Evolutionary conservation across 257 asterid genomes (phyloP).

Genomic region (Solanum paucissectum): DNA sequence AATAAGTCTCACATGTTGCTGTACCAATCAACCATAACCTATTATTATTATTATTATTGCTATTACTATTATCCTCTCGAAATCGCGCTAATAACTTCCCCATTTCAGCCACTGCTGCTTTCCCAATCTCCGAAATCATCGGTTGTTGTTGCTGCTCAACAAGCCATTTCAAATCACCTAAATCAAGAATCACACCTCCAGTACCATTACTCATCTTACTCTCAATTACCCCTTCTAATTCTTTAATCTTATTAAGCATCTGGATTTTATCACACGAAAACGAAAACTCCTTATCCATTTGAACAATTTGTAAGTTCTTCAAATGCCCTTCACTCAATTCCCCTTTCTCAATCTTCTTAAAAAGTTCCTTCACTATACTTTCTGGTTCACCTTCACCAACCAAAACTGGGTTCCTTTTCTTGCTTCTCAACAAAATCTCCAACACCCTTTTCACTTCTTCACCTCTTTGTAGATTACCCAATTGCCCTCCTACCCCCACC

Average conservation of each 20-base stretch:
- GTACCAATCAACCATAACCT: slow-evolving; percentile 85
- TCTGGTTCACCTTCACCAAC: slow-evolving; percentile 80
- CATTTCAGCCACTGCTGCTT: slow-evolving; percentile 58
- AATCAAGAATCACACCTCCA: slow-evolving; percentile 68
- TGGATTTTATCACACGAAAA: slow-evolving; percentile 21
- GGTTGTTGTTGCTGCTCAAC: slow-evolving; percentile 61
- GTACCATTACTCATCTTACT: slow-evolving; percentile 15
- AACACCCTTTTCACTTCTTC: slow-evolving; percentile 58
- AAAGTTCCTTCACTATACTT: slow-evolving; percentile 52
- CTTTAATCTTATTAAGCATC: slow-evolving; percentile 39
- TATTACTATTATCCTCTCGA: slow-evolving; percentile 4
- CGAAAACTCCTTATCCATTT: slow-evolving; percentile 39
- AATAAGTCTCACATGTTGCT: slow-evolving; percentile 88
- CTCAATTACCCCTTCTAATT: slow-evolving; percentile 45
- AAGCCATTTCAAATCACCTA: slow-evolving; percentile 95
- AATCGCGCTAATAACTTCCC: slow-evolving; percentile 35
- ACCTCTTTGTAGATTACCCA: slow-evolving; percentile 20
- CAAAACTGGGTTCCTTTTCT: slow-evolving; percentile 69
- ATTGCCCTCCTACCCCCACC: slow-evolving; percentile 17
- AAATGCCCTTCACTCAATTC: slow-evolving; percentile 34
- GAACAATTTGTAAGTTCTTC: slow-evolving; percentile 37
- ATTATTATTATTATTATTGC: not conserved
- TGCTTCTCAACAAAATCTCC: slow-evolving; percentile 54
- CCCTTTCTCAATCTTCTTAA: slow-evolving; percentile 38
- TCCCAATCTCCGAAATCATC: slow-evolving; percentile 48